Base-by-base conservation (phyloP, 179 eudicot genomes). In the Nepenthes alata region DNA sequence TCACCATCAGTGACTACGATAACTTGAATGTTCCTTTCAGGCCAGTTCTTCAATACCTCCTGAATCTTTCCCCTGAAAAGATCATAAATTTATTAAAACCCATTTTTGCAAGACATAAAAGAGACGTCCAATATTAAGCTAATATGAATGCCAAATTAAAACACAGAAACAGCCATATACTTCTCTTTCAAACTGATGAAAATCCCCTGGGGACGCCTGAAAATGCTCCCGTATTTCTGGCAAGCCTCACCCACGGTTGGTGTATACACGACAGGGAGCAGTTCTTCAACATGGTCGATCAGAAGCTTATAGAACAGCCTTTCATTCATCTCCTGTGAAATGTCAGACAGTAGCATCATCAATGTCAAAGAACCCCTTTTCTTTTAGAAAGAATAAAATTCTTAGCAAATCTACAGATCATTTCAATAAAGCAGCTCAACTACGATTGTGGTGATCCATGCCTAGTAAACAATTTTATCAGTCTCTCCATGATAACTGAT, bases 1-100 rank as follows among this genome's bases (percentile, higher is more conserved):
- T 91, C 97, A 47, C 96, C 97, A 60, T 91, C 97, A 47, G 97
- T 91, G 59, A 91, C 96, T 39, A 91, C 96, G 55, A 91, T 85
- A 57, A 91, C 97, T 76, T 91, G 97, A 63, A 91, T 83, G 38
- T 75, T 76, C 74, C 80, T 84, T 66, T 91, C 87, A 55, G 94
- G 96, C 97, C 97, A 91, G 67, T 91, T 91, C 64, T 70, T 88
- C 77, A 91, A 60, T 44, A 91, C 85, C 70, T 82, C 96, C 9
- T 80, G 89, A 70, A 91, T 84, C 60, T 65, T 80, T 10, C 96
- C 97, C 72, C 97, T 91, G 83, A 11, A 64, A 77, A 58, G 58
- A 16, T 25, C 16, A 52, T 2, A 52, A 52, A 6, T 14, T 52
- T 3, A 68, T 61, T 34, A 61, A 48, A 54, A 4, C 58, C 53